Percentiles rank a stretch among this genome's conserved stretches.
Conservation (phyloP, 345 rosid species). For the Cardamine occulta region DNA sequence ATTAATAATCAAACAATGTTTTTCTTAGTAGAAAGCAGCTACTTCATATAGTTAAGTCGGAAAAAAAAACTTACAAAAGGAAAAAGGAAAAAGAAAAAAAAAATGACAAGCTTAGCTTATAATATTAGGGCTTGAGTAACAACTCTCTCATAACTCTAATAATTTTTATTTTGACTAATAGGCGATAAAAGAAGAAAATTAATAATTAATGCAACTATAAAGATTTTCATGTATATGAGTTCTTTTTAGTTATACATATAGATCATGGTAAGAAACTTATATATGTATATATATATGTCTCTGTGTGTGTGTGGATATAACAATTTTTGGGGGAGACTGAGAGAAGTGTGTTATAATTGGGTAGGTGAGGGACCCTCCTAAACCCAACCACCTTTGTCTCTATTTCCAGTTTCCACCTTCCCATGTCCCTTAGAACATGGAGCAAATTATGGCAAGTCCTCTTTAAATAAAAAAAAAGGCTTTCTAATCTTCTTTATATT, state of each 20-base stretch:
- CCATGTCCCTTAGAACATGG: conserved; percentile 50
- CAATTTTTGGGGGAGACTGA: conserved; percentile 11
- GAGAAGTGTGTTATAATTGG: conserved; percentile 31
- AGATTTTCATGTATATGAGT: neutral
- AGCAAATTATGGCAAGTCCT: conserved; percentile 45
- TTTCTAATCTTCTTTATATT: conserved; percentile 1
- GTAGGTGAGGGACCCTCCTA: conserved; percentile 41
- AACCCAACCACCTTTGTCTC: conserved; percentile 46
- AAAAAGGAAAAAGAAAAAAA: neutral
- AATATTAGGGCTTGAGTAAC: neutral
- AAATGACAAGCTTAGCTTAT: neutral
- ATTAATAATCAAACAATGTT: neutral
- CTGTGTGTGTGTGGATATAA: conserved; percentile 22
- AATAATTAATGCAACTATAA: conserved; percentile 3
- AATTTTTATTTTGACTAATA: neutral
- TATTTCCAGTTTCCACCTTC: conserved; percentile 43
- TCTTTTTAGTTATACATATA: conserved; percentile 19
- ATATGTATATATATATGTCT: neutral
- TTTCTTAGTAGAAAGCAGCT: neutral
- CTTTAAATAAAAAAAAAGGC: neutral
- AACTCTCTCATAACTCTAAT: neutral
- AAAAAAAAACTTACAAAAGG: neutral
- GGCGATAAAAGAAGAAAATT: neutral
- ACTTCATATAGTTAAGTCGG: neutral
- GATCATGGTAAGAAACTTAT: conserved; percentile 13